Evolutionary conservation across 805 yeast species (phyloP).

Genomic region (Metschnikowia henanensis): DNA sequence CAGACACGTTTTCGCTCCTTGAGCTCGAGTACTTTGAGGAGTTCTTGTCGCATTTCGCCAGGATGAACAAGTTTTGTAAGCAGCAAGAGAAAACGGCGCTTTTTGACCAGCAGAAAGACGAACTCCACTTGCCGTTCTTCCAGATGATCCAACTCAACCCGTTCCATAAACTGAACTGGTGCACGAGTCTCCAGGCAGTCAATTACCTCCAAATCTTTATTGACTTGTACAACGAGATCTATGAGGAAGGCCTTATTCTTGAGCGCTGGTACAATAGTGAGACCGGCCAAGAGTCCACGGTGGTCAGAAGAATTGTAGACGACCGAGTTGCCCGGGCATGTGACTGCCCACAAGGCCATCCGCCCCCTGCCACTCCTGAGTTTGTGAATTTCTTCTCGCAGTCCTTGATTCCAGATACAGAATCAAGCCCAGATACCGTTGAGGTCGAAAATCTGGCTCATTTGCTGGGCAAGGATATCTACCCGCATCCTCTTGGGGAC

Average conservation of each 20-base stretch:
- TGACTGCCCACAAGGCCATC: constrained; percentile 8
- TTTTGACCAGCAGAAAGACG: constrained; percentile 12
- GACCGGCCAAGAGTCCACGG: constrained; percentile 14
- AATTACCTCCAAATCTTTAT: constrained; percentile 19
- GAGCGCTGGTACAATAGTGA: constrained; percentile 10
- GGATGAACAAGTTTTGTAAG: constrained; percentile 9
- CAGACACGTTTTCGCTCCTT: constrained; percentile 6
- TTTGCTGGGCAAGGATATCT: background rate
- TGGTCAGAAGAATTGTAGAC: constrained; percentile 7
- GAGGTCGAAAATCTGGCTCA: background rate
- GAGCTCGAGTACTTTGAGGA: constrained; percentile 19
- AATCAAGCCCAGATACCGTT: constrained; percentile 1
- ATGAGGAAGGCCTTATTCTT: constrained; percentile 14
- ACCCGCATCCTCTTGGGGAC: background rate
- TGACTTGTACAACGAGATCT: constrained; percentile 17
- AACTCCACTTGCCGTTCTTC: constrained; percentile 11
- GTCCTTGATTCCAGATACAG: background rate
- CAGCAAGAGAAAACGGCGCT: constrained; percentile 7
- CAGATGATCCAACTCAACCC: constrained; percentile 12
- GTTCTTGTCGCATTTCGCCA: constrained; percentile 15
- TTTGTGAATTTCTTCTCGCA: constrained; percentile 15
- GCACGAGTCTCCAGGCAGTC: constrained; percentile 16
- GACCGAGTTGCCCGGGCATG: constrained; percentile 6
- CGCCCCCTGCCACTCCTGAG: constrained; percentile 12
- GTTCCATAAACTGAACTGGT: constrained; percentile 13